These are phyloP conservation scores for Metschnikowia bowlesiae DNA, from an alignment of 805 yeast genomes.

Conservation along the genomic window DNA sequence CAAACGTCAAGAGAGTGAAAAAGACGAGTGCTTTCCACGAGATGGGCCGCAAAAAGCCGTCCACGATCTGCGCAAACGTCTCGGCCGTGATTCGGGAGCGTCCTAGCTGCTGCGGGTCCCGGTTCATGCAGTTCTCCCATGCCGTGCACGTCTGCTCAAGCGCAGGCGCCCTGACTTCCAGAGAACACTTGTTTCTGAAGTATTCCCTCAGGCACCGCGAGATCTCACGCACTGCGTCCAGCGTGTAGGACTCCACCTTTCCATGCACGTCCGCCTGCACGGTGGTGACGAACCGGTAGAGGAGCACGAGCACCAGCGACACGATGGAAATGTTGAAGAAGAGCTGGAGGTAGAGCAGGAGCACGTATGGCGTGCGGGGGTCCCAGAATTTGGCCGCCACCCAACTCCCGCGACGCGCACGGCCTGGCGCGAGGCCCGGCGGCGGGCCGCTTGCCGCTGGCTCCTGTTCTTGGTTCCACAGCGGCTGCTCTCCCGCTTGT, in stretches of 20 bases:
- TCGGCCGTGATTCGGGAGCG: conserved; percentile 73
- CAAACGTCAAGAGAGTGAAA: conserved; percentile 42
- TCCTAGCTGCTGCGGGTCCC: conserved; percentile 66
- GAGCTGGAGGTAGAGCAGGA: conserved; percentile 62
- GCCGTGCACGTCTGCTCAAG: conserved; percentile 61
- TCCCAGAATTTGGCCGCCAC: conserved; percentile 21
- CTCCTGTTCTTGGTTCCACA: too few species aligned
- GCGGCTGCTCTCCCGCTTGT: too few species aligned
- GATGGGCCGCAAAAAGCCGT: conserved; percentile 69
- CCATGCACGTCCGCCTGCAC: conserved; percentile 65
- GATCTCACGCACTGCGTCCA: conserved; percentile 60
- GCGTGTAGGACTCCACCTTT: conserved; percentile 59
- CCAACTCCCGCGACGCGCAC: background rate
- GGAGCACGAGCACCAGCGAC: conserved; percentile 46
- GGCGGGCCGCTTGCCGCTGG: background rate
- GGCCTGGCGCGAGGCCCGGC: background rate
- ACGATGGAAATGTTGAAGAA: conserved; percentile 53
- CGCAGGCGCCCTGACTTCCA: conserved; percentile 65
- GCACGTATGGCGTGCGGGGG: conserved; percentile 50
- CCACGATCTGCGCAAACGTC: conserved; percentile 75
- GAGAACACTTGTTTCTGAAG: conserved; percentile 65
- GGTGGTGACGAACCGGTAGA: conserved; percentile 49
- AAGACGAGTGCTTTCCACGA: conserved; percentile 63
- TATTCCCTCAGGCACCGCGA: conserved; percentile 67
- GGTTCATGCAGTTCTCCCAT: conserved; percentile 81